Evolutionary conservation across 768 basidiomycete species (phyloP).

Genomic region (Candolleomyces efflorescens): DNA sequence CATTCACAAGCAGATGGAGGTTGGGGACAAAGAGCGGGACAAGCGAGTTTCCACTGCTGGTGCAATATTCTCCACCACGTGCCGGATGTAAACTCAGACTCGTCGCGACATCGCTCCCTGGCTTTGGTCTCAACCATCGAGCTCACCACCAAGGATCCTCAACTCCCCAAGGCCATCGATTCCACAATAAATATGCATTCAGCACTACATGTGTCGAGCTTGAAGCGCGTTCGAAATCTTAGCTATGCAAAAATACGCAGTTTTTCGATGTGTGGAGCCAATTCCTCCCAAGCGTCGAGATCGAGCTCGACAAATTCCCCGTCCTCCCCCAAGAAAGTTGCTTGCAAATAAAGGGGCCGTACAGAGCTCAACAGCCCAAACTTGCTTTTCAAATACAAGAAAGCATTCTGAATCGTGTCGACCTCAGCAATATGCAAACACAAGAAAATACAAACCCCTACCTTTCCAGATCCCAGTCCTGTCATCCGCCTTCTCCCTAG

Average conservation of each 20-base stretch:
- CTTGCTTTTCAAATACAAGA: conserved; percentile 32
- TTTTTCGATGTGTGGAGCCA: conserved; percentile 24
- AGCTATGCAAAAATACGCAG: conserved; percentile 20
- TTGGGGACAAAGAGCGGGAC: conserved; percentile 3
- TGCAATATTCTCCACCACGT: neutral
- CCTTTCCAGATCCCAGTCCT: conserved; percentile 22
- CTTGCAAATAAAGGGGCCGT: conserved; percentile 24
- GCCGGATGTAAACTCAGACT: neutral
- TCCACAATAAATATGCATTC: neutral
- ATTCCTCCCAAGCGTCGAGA: conserved; percentile 35
- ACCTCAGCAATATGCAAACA: neutral
- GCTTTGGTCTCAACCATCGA: neutral
- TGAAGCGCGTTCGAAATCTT: too few relatives aligned
- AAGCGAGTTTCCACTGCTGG: neutral
- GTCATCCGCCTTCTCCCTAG: conserved; percentile 28
- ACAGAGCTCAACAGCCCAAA: conserved; percentile 30
- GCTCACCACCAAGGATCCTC: too few relatives aligned
- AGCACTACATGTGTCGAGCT: neutral
- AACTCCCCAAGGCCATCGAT: too few relatives aligned
- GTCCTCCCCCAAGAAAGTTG: conserved; percentile 20
- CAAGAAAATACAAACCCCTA: conserved; percentile 10
- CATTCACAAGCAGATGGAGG: conserved; percentile 22
- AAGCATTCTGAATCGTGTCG: conserved; percentile 22
- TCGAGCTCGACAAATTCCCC: conserved; percentile 29
- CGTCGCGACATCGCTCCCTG: neutral